Evolutionary conservation across 164 flowering plant genomes (phyloP), one percentile per base, ranked within the genome.

Genomic region (Annona cherimola): DNA sequence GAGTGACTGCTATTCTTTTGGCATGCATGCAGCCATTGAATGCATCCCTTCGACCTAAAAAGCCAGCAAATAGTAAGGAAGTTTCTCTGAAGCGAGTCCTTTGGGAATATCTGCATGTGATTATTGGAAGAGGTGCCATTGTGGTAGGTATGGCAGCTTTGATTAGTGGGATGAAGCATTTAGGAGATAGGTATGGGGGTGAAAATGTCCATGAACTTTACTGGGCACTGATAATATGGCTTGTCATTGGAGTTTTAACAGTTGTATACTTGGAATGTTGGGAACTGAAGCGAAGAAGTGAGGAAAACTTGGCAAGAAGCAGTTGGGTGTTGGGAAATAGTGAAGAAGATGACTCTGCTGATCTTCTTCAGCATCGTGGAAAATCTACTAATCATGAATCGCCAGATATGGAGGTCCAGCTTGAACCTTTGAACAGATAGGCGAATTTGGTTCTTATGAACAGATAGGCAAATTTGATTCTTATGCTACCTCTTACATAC

Each of bases 31-130:
- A 95, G 75, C 94, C 98, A 5, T 61, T 90, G 18, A 95, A 95
- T 84, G 98, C 96, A 12, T 88, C 45, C 69, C 42, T 93, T 11
- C 81, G 98, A 77, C 98, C 99, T 42, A 86, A 86, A 72, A 93
- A 76, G 76, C 81, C 90, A 43, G 83, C 77, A 19, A 81, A 79
- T 74, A 92, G 87, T 0, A 96, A 87, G 75, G 83, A 70, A 70
- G 64, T 70, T 61, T 86, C 94, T 8, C 59, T 81, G 1, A 85
- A 77, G 71, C 85, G 99, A 81, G 46, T 85, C 45, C 19, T 84
- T 9, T 95, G 99, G 99, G 99, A 91, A 78, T 91, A 93, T 76
- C 20, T 81, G 19, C 99, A 95, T 83, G 81, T 81, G 42, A 84
- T 87, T 70, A 76, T 80, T 57, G 99, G 99, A 43, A 87, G 98